These are phyloP conservation scores for Polygonum maritimum DNA, from an alignment of 148 eudicot genomes.

Conservation along the genomic window DNA sequence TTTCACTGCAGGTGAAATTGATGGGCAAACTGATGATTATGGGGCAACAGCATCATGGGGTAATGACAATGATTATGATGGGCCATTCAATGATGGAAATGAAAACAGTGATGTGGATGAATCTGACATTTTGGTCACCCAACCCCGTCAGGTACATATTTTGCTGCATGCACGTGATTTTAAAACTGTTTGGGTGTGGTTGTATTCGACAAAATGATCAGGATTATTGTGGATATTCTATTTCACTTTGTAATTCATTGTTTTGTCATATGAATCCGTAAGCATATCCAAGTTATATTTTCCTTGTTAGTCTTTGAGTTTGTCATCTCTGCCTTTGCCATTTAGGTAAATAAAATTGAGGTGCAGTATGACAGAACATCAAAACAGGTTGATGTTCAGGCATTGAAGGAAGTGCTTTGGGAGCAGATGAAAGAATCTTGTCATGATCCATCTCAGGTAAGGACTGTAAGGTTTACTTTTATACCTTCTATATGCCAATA, in stretches of 20 bases:
- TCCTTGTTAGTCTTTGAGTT: conserved; percentile 5
- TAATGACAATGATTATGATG: conserved; percentile 46
- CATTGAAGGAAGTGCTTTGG: conserved; percentile 87
- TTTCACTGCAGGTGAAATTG: conserved; percentile 6
- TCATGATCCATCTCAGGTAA: conserved; percentile 22
- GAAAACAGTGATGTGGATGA: conserved; percentile 67
- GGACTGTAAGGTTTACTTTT: conserved; percentile 11
- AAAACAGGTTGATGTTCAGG: conserved; percentile 90
- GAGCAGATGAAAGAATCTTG: conserved; percentile 39
- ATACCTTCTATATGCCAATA: background rate
- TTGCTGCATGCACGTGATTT: background rate
- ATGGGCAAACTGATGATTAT: conserved; percentile 25
- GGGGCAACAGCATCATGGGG: conserved; percentile 60
- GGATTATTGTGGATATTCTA: background rate
- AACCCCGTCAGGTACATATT: conserved; percentile 80
- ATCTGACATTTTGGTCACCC: conserved; percentile 60
- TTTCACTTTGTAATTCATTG: background rate
- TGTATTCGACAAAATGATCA: conserved; percentile 1
- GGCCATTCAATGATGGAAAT: conserved; percentile 57
- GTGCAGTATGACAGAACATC: conserved; percentile 88
- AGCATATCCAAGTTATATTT: background rate
- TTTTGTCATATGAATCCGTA: background rate
- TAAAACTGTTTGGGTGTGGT: background rate
- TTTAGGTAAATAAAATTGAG: conserved; percentile 78
- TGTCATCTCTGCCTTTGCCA: background rate